A percentile compares a stretch with the other conserved stretches of the same genome.
Conservation (phyloP, 192 early-diverging fungal species). For the Thoreauomyces humboldtii region DNA sequence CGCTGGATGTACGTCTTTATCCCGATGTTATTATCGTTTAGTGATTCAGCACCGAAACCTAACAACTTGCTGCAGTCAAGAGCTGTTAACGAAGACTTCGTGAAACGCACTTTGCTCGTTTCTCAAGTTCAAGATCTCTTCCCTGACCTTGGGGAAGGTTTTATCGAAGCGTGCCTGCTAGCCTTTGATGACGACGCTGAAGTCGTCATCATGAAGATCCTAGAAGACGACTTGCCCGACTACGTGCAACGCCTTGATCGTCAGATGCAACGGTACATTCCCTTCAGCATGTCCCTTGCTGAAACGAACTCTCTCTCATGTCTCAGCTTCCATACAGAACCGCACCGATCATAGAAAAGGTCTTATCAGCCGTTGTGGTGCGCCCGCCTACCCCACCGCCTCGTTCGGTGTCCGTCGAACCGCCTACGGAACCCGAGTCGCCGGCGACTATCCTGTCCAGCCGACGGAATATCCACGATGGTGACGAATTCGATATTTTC, state of each 20-base stretch:
- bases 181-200: conserved; percentile 68
- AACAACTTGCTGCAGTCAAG: no score
- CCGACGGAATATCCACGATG: conserved; percentile 85
- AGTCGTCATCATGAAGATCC: conserved; percentile 70
- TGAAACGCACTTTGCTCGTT: conserved; percentile 60
- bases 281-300: neutral
- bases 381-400: no score
- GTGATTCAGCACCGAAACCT: no score
- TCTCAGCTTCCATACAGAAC: no score
- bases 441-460: conserved; percentile 39
- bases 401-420: no score
- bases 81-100: conserved; percentile 53
- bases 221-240: conserved; percentile 74
- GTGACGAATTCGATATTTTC: conserved; percentile 93
- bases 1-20: neutral
- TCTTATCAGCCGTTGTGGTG: no score
- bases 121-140: conserved; percentile 85
- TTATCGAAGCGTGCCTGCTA: conserved; percentile 82
- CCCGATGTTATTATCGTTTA: no score
- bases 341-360: no score
- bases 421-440: neutral
- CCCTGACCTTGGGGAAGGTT: conserved; percentile 85
- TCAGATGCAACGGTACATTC: conserved; percentile 37
- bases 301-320: no score
- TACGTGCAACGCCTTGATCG: conserved; percentile 67